Conservation (phyloP, 352 stramenopile genomes). For the Pythium brassicae region DNA sequence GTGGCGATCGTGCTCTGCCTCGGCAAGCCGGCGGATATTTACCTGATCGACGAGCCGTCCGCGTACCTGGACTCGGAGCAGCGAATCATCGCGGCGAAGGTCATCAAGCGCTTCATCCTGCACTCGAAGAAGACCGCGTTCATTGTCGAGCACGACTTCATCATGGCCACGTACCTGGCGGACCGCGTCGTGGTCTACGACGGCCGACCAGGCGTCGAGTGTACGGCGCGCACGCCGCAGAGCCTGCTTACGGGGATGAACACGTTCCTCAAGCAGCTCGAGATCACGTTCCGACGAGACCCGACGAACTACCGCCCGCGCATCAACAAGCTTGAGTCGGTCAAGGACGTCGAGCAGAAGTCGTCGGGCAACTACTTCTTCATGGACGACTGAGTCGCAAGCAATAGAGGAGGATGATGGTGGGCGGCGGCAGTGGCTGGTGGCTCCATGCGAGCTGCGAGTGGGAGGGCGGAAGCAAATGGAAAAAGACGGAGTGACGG, state of each 20-base stretch:
- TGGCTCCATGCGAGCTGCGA: slow-evolving; percentile 7
- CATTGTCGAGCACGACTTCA: slow-evolving; percentile 99
- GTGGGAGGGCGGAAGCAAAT: slow-evolving; percentile 2
- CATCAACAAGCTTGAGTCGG: slow-evolving; percentile 94
- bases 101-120: slow-evolving; percentile 99
- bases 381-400: slow-evolving; percentile 92
- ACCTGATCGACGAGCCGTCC: slow-evolving; percentile 99
- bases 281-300: slow-evolving; percentile 99
- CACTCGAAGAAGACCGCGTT: slow-evolving; percentile 99
- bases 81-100: slow-evolving; percentile 97
- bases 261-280: slow-evolving; percentile 97
- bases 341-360: slow-evolving; percentile 99
- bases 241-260: slow-evolving; percentile 98
- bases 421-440: no score
- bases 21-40: slow-evolving; percentile 98
- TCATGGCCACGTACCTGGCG: slow-evolving; percentile 99
- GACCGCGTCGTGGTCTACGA: slow-evolving; percentile 96
- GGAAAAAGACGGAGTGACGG: not conserved
- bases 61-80: slow-evolving; percentile 99
- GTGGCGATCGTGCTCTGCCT: slow-evolving; percentile 98
- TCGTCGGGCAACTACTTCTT: slow-evolving; percentile 97
- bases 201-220: slow-evolving; percentile 95
- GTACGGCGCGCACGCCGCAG: slow-evolving; percentile 94
- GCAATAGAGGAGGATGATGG: no score
- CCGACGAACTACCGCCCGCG: slow-evolving; percentile 98